Conservation (phyloP, 1,139 yeast genomes). For the Protomyces inouyei region DNA sequence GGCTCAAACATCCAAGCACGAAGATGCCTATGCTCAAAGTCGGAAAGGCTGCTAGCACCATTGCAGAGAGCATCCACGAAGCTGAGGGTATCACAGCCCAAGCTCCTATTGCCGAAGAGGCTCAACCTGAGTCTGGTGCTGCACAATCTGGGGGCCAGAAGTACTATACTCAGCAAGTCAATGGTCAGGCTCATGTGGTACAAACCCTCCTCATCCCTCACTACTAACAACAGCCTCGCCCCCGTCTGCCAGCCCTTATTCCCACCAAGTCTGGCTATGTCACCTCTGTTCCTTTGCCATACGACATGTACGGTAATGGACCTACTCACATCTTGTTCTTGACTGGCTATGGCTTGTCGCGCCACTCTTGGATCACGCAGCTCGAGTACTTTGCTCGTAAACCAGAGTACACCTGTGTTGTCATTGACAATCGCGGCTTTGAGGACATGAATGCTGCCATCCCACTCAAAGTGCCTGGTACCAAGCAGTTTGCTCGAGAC, state of each 20-base stretch:
- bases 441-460: conserved; percentile 7
- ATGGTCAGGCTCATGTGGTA: conserved; percentile 11
- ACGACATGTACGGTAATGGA: conserved; percentile 15
- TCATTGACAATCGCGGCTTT: conserved; percentile 21
- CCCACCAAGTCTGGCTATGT: conserved; percentile 10
- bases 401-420: conserved; percentile 19
- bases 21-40: conserved; percentile 4
- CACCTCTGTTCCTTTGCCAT: conserved; percentile 10
- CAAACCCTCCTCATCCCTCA: neutral
- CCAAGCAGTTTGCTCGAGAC: conserved; percentile 20
- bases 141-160: neutral
- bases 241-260: neutral
- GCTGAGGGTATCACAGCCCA: neutral
- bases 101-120: neutral
- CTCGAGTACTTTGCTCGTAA: conserved; percentile 11
- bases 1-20: neutral
- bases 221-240: neutral
- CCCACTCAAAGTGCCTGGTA: conserved; percentile 13
- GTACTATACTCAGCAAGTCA: conserved; percentile 1
- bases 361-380: conserved; percentile 12
- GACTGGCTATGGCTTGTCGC: conserved; percentile 14
- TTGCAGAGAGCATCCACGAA: conserved; percentile 6
- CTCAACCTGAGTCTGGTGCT: neutral
- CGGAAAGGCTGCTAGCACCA: neutral
- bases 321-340: conserved; percentile 12